Conservation (phyloP, 1,284 basidiomycete species). For the Athelia psychrophila region DNA sequence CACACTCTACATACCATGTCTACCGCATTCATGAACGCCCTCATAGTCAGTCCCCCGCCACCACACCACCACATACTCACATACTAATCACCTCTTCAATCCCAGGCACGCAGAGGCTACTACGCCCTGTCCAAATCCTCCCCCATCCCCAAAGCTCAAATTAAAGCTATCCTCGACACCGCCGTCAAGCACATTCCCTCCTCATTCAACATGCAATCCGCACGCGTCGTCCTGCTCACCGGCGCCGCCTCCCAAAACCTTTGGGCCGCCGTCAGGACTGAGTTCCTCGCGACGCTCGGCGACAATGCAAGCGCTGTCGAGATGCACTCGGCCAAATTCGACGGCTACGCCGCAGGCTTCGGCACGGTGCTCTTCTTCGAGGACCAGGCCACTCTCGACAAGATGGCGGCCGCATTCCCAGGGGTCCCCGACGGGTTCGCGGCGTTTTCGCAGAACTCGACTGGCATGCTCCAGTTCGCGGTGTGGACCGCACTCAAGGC, state of each 20-base stretch:
- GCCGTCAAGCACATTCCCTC: not conserved
- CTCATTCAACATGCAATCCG: not conserved
- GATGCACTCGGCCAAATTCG: not conserved
- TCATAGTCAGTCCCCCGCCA: too few relatives aligned
- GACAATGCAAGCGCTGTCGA: not conserved
- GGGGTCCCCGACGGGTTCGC: not conserved
- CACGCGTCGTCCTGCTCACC: not conserved
- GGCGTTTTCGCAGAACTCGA: too few relatives aligned
- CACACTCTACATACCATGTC: too few relatives aligned
- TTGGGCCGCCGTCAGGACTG: not conserved
- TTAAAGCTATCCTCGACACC: not conserved
- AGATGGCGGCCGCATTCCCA: not conserved
- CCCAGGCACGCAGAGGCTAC: not conserved
- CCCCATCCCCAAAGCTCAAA: not conserved
- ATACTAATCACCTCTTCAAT: too few relatives aligned
- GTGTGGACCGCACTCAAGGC: conserved; percentile 3
- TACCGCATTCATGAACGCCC: too few relatives aligned
- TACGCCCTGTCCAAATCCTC: not conserved
- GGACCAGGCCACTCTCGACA: not conserved
- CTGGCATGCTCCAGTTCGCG: not conserved
- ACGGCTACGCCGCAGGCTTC: not conserved
- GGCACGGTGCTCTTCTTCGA: conserved; percentile 4
- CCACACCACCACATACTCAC: too few relatives aligned
- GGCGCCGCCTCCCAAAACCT: not conserved
- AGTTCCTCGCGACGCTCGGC: not conserved